Base-by-base conservation (phyloP, 2,329 filamentous ascomycete genomes). In the Zasmidium angulare region DNA sequence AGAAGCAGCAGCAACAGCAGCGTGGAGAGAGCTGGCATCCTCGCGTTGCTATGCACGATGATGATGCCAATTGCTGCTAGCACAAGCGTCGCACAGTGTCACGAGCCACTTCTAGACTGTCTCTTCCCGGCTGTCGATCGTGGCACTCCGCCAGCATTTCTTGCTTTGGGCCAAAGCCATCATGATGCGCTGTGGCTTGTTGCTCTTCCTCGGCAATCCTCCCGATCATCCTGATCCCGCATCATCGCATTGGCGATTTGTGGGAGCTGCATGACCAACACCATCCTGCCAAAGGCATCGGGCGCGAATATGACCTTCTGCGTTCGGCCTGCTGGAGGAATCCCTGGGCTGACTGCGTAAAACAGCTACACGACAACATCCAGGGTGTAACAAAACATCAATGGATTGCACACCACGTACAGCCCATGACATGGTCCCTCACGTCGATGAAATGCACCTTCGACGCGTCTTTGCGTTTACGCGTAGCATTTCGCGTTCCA, bases 301-400 rank as follows among this genome's bases (percentile, higher is more conserved):
- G 6, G 26, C 36, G 36, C 36, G 36, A 66, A 17, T 55, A 87
- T 88, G 85, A 84, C 85, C 19, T 84, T 84, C 47, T 81, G 83
- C 71, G 79, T 85, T 55, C 87, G 85, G 77, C 85, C 85, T 59
- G 80, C 82, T 55, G 69, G 79, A 83, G 58, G 75, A 74, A 46
- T 81, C n/a, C n/a, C n/a, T n/a, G n/a, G n/a, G n/a, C n/a, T n/a
- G n/a, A n/a, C n/a, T n/a, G n/a, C n/a, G n/a, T n/a, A n/a, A n/a
- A n/a, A n/a, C n/a, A n/a, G n/a, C n/a, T n/a, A n/a, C n/a, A n/a
- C n/a, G n/a, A n/a, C n/a, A n/a, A n/a, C n/a, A n/a, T n/a, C n/a
- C n/a, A n/a, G n/a, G n/a, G n/a, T n/a, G n/a, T n/a, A n/a, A n/a
- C n/a, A n/a, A n/a, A n/a, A n/a, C n/a, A n/a, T n/a, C n/a, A n/a